Evolutionary conservation across 2,329 filamentous ascomycete genomes (phyloP), one percentile per base, ranked within the genome.

Genomic region (Phaeosphaeriaceae sp.): DNA sequence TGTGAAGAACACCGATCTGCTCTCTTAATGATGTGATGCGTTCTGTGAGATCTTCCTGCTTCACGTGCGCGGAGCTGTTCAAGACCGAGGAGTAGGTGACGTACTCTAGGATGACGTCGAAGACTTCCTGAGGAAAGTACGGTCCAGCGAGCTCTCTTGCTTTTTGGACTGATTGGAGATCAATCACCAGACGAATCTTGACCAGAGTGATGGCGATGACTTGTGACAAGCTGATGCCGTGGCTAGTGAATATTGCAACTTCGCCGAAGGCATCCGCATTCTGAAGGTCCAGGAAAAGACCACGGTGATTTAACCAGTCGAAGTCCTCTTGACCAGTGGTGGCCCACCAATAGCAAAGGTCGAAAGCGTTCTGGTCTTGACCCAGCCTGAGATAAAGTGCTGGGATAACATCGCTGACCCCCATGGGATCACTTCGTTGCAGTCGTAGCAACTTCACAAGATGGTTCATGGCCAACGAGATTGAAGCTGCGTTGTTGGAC

Each of bases 321-420:
- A 80, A 80, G 44, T 73, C 21, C 10, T 42, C 22, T 19, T 60
- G 24, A 6, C 57, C 69, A 1, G 61, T 61, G 1, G 67, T 73
- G 49, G 82, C 81, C 73, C 74, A 84, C 81, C 79, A 84, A 68
- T 82, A 84, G 63, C 78, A 48, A 31, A 82, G 81, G 51, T 82
- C 79, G 57, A 83, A 83, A 62, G 76, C 80, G 20, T 83, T 81
- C 64, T 86, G 82, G 55, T 86, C 83, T 44, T 68, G 73, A 27
- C 77, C 78, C 9, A 86, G 75, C 3, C 83, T 78, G 17, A 86
- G 62, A 54, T 80, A 74, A 17, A 82, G 40, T 0, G 65, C 61
- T 0, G 84, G 83, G 0, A 82, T 56, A 0, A 80, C 21, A 20
- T 78, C 46, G 1, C 82, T 75, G 2, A 83, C 21, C 0, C 79